Percentiles rank a stretch among this genome's conserved stretches.
These are phyloP conservation scores for Boletales sp. DNA, from an alignment of 768 basidiomycete species.

Conservation along the genomic window DNA sequence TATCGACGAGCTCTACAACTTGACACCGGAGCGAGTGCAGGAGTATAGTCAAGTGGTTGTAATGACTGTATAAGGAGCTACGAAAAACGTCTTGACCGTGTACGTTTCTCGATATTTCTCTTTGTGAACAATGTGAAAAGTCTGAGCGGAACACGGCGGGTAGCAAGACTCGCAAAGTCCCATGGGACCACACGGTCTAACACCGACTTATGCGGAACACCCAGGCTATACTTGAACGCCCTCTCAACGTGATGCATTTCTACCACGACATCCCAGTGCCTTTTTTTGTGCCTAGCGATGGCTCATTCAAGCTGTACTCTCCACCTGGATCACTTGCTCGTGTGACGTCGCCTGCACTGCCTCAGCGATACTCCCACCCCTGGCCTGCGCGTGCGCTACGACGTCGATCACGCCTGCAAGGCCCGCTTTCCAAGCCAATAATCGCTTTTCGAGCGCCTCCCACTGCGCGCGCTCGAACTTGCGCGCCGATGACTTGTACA, in stretches of 20 bases:
- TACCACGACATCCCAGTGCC: not conserved
- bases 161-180: no score
- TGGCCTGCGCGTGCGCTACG: conserved; percentile 53
- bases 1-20: conserved; percentile 55
- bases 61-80: not conserved
- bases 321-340: conserved; percentile 22
- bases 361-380: conserved; percentile 20
- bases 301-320: conserved; percentile 17
- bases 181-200: no score
- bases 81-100: no score
- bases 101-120: no score
- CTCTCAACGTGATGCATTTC: not conserved
- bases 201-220: no score
- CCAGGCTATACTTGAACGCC: no score
- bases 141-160: no score
- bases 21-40: conserved; percentile 37
- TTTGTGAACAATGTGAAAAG: no score
- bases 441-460: conserved; percentile 69
- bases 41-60: conserved; percentile 28
- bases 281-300: not conserved
- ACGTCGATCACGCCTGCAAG: conserved; percentile 68
- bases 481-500: conserved; percentile 71
- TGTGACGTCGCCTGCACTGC: conserved; percentile 19
- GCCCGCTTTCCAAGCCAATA: conserved; percentile 76
- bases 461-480: conserved; percentile 78